Evolutionary conservation across 768 basidiomycete genomes (phyloP).

Genomic region (Pholiota microspora): DNA sequence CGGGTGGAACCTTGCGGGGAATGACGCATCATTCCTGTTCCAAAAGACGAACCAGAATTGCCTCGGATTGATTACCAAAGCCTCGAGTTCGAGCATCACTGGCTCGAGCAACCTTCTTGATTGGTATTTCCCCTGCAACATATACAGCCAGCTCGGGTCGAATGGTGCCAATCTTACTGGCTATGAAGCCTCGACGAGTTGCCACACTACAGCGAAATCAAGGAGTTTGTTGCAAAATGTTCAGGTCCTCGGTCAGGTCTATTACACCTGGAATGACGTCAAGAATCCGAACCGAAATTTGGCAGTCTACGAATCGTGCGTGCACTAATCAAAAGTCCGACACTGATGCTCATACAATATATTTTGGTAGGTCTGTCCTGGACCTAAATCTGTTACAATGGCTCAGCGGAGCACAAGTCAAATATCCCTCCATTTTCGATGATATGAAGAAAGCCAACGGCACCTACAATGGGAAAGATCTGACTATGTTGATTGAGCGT

Average conservation of each 20-base stretch:
- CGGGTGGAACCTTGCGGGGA: slow-evolving; percentile 77
- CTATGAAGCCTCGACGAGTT: slow-evolving; percentile 64
- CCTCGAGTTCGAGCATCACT: slow-evolving; percentile 68
- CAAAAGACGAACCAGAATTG: slow-evolving; percentile 90
- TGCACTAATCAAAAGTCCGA: slow-evolving; percentile 16
- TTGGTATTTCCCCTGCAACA: slow-evolving; percentile 99
- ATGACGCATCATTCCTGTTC: slow-evolving; percentile 93
- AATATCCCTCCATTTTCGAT: slow-evolving; percentile 83
- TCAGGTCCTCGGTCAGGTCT: slow-evolving; percentile 77
- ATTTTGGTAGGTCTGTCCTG: slow-evolving; percentile 65
- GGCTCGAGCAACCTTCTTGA: slow-evolving; percentile 60
- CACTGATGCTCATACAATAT: neutral
- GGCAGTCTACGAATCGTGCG: slow-evolving; percentile 93
- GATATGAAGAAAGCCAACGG: slow-evolving; percentile 66
- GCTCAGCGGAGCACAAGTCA: slow-evolving; percentile 79
- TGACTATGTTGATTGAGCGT: slow-evolving; percentile 84
- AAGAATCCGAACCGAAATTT: slow-evolving; percentile 67
- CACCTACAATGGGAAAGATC: slow-evolving; percentile 78
- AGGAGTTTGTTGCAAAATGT: slow-evolving; percentile 50
- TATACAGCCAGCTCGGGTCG: slow-evolving; percentile 71
- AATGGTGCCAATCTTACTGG: slow-evolving; percentile 63
- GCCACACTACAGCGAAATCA: slow-evolving; percentile 64
- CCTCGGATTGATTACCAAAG: slow-evolving; percentile 68
- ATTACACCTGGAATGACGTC: slow-evolving; percentile 91
- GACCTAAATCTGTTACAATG: slow-evolving; percentile 84